Evolutionary conservation across 495 filamentous ascomycete species (phyloP).

Genomic region (Xylaria telfairii): DNA sequence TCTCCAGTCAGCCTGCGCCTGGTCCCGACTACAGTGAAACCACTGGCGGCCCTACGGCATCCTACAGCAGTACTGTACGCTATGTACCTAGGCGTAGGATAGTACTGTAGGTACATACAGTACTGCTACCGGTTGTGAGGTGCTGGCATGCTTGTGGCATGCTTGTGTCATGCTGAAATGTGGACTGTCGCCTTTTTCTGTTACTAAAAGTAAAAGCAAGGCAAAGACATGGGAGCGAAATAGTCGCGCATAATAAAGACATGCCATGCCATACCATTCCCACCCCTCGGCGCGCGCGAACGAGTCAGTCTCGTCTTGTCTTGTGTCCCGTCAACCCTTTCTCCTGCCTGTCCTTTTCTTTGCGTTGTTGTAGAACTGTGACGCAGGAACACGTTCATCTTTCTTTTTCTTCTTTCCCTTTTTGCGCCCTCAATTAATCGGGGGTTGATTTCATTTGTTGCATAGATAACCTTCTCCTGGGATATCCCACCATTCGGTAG

Average conservation of each 20-base stretch:
- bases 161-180: conserved; percentile 2
- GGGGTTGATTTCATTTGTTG: conserved; percentile 11
- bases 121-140: neutral
- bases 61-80: no score
- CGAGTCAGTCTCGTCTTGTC: neutral
- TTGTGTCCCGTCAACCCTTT: neutral
- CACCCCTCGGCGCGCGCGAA: neutral
- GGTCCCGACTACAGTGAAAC: no score
- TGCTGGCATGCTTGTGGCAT: conserved; percentile 17
- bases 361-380: neutral
- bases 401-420: neutral
- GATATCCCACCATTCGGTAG: neutral
- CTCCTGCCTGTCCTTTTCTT: neutral
- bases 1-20: neutral
- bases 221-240: neutral
- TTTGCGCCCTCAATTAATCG: neutral
- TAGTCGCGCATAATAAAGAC: conserved; percentile 15
- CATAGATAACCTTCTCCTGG: neutral
- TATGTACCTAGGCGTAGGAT: no score
- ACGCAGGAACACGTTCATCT: neutral
- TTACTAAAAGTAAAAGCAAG: neutral
- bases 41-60: no score
- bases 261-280: conserved; percentile 2
- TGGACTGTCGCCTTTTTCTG: conserved; percentile 8
- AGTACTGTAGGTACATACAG: no score